These are phyloP conservation scores for Micromonas commoda DNA, from an alignment of 139 green algal species.

Conservation along the genomic window DNA sequence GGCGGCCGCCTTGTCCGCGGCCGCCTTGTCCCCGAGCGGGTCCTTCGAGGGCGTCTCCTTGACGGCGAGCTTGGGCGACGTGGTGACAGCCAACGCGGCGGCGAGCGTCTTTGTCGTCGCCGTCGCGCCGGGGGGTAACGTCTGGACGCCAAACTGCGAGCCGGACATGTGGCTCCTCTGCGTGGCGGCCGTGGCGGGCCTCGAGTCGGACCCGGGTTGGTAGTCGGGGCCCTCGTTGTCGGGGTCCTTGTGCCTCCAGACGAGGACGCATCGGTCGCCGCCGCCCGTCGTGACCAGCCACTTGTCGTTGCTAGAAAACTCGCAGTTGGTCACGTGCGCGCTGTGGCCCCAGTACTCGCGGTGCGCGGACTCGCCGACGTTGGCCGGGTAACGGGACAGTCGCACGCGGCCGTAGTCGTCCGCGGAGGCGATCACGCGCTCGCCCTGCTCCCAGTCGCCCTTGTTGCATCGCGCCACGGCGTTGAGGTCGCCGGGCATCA, in stretches of 20 bases:
- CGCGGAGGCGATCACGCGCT: not conserved
- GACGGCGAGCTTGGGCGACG: too few relatives aligned
- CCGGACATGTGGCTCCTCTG: too few relatives aligned
- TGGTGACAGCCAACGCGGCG: too few relatives aligned
- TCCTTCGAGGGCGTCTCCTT: too few relatives aligned
- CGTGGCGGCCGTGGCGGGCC: too few relatives aligned
- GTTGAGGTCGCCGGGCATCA: conserved; percentile 11
- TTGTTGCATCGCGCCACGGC: conserved; percentile 1
- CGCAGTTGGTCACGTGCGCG: conserved; percentile 18
- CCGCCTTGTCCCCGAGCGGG: too few relatives aligned
- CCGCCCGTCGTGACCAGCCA: conserved; percentile 24
- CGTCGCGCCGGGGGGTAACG: too few relatives aligned
- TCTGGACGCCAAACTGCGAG: too few relatives aligned
- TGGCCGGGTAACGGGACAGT: conserved; percentile 15
- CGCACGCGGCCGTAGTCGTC: conserved; percentile 21
- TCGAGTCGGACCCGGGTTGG: not conserved
- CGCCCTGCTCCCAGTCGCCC: not conserved
- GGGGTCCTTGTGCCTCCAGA: conserved; percentile 26
- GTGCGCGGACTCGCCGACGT: conserved; percentile 12
- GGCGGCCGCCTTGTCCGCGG: not conserved
- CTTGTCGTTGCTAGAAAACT: conserved; percentile 24
- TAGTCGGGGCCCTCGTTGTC: not conserved
- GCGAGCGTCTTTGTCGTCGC: too few relatives aligned
- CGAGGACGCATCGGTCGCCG: conserved; percentile 23
- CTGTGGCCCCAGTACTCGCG: conserved; percentile 18